Evolutionary conservation across 768 basidiomycete species (phyloP).

Genomic region (Mycena vitilis): DNA sequence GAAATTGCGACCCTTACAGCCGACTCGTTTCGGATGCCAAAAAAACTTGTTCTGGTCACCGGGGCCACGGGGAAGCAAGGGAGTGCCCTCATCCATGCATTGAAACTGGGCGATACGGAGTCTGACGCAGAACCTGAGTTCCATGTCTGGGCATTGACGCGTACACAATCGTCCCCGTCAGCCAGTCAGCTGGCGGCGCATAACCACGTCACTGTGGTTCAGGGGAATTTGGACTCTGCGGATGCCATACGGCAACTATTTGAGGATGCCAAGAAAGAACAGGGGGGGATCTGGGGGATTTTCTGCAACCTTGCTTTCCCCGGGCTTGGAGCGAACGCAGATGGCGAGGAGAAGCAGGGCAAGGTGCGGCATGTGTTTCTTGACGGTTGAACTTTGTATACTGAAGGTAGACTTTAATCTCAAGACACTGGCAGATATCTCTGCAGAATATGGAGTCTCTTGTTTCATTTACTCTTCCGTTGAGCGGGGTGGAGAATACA

Average conservation of each 20-base stretch:
- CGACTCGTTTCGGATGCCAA: constrained; percentile 1
- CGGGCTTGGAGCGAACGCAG: constrained; percentile 53
- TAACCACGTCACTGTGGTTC: constrained; percentile 46
- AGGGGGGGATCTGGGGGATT: constrained; percentile 52
- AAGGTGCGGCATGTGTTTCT: constrained; percentile 42
- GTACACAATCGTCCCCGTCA: constrained; percentile 43
- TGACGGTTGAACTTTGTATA: too few relatives aligned
- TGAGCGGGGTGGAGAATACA: constrained; percentile 44
- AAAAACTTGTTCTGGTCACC: constrained; percentile 45
- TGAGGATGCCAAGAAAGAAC: constrained; percentile 43
- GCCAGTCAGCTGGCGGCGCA: constrained; percentile 41
- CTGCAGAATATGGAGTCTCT: constrained; percentile 44
- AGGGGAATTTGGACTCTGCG: constrained; percentile 49
- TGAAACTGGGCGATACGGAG: constrained; percentile 32
- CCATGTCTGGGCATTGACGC: constrained; percentile 52
- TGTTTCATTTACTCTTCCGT: constrained; percentile 44
- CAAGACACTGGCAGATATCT: constrained; percentile 43
- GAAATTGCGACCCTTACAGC: too few relatives aligned
- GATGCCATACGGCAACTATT: constrained; percentile 48
- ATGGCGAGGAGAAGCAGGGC: constrained; percentile 54
- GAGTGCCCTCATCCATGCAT: constrained; percentile 45
- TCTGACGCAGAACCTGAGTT: constrained; percentile 35
- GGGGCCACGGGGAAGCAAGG: constrained; percentile 56
- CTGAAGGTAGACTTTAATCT: too few relatives aligned
- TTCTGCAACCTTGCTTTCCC: constrained; percentile 53